phyloP scores from a whole-genome alignment of 2,329 filamentous ascomycete species.

The Didymella exigua region DNA sequence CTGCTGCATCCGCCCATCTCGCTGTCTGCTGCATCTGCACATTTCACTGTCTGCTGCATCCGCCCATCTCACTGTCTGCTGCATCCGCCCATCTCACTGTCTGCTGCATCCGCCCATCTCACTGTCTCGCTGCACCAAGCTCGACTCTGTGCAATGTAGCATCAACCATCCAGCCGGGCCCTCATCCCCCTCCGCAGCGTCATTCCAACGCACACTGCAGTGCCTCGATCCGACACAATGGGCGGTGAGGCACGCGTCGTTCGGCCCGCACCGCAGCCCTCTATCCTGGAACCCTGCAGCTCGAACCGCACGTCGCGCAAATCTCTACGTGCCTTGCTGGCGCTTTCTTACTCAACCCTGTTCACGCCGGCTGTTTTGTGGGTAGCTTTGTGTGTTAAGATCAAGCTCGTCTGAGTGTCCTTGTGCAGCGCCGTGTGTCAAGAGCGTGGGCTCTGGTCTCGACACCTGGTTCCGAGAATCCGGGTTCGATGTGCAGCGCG shows the following conservation, averaged over 20 bases:
- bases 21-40: too few relatives aligned
- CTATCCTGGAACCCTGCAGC: conserved; percentile 5
- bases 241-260: conserved; percentile 12
- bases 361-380: too few relatives aligned
- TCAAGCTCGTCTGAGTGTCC: neutral
- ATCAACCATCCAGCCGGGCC: conserved; percentile 4
- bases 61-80: neutral
- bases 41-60: too few relatives aligned
- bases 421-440: neutral
- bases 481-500: neutral
- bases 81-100: neutral
- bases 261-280: conserved; percentile 17
- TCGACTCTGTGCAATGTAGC: conserved; percentile 1
- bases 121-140: neutral
- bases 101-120: neutral
- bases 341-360: too few relatives aligned
- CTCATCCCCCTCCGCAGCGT: conserved; percentile 6
- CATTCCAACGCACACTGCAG: neutral
- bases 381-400: neutral
- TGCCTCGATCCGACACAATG: conserved; percentile 13
- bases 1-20: too few relatives aligned
- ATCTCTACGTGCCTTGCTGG: neutral
- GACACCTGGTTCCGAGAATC: neutral
- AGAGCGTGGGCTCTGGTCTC: neutral
- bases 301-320: neutral